Percentiles rank a stretch among this genome's conserved stretches.
Conservation (phyloP, 345 rosid genomes). For the Firmiana major region DNA sequence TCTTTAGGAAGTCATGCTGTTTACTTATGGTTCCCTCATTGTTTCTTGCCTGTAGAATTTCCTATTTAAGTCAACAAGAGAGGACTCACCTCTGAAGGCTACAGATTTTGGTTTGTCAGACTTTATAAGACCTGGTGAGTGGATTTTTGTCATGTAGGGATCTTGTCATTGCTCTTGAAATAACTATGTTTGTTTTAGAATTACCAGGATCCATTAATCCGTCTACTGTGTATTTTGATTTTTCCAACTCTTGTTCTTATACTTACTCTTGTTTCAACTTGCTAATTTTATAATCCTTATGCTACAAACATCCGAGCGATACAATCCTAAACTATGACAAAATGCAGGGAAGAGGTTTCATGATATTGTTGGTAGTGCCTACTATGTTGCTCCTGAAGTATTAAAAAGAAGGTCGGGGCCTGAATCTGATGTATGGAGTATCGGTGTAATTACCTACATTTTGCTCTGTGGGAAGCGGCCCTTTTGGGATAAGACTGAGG, state of each 20-base stretch:
- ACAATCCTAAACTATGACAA: constrained; percentile 11
- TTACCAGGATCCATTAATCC: neutral
- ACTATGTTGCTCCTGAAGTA: constrained; percentile 98
- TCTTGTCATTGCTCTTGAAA: neutral
- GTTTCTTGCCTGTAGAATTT: constrained; percentile 60
- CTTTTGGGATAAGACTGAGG: constrained; percentile 98
- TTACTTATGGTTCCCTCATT: constrained; percentile 17
- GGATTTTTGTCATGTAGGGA: constrained; percentile 5
- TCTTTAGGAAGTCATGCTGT: neutral
- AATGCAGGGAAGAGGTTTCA: constrained; percentile 71
- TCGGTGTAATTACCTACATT: constrained; percentile 95
- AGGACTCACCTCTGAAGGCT: constrained; percentile 79
- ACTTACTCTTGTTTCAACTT: neutral
- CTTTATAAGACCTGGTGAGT: constrained; percentile 89
- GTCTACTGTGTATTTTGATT: neutral
- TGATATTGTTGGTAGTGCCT: constrained; percentile 73
- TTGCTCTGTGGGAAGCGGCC: constrained; percentile 94
- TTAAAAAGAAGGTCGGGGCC: constrained; percentile 93
- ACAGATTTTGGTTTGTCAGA: constrained; percentile 99
- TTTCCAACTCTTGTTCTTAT: neutral
- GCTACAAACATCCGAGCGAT: constrained; percentile 5
- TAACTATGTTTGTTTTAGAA: neutral
- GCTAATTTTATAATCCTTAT: neutral
- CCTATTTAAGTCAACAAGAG: constrained; percentile 80
- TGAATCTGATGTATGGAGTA: constrained; percentile 99